phyloP scores from a whole-genome alignment of 345 rosid genomes.

The Hevea brasiliensis region DNA sequence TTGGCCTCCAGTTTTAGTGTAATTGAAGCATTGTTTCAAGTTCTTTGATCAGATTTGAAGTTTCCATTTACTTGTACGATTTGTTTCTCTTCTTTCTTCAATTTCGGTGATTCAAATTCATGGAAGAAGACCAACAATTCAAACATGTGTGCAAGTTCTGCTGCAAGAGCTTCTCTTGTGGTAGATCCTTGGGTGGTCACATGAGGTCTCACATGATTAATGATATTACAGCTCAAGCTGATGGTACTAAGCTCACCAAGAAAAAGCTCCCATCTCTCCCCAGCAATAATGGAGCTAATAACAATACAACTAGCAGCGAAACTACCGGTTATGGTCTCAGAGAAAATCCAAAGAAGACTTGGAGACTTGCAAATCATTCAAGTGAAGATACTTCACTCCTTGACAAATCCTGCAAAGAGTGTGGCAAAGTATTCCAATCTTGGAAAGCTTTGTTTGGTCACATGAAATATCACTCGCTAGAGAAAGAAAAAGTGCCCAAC shows the following conservation, averaged over 20 bases:
- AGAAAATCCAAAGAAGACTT: constrained; percentile 53
- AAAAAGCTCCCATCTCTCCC: constrained; percentile 35
- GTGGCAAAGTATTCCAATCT: constrained; percentile 45
- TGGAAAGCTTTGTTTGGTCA: constrained; percentile 42
- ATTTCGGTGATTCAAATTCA: neutral
- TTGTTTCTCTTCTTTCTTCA: neutral
- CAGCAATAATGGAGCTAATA: constrained; percentile 14
- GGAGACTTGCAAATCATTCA: constrained; percentile 35
- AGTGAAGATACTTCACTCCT: constrained; percentile 16
- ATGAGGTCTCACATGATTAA: constrained; percentile 63
- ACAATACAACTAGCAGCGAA: neutral
- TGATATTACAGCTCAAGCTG: constrained; percentile 35
- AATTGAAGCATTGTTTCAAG: constrained; percentile 17
- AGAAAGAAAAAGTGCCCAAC: constrained; percentile 18
- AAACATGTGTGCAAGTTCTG: constrained; percentile 63
- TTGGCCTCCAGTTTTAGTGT: constrained; percentile 8
- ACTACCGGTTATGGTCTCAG: constrained; percentile 35
- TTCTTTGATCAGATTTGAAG: constrained; percentile 19
- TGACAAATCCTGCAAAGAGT: constrained; percentile 47
- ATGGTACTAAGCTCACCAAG: constrained; percentile 32
- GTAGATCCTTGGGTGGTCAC: constrained; percentile 77
- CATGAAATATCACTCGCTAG: constrained; percentile 27
- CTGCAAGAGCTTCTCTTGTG: constrained; percentile 57
- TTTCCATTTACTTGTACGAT: constrained; percentile 3
- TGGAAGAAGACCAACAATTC: constrained; percentile 22